Conservation (phyloP, 176 grass and related monocot genomes). For the Oryza rufipogon region DNA sequence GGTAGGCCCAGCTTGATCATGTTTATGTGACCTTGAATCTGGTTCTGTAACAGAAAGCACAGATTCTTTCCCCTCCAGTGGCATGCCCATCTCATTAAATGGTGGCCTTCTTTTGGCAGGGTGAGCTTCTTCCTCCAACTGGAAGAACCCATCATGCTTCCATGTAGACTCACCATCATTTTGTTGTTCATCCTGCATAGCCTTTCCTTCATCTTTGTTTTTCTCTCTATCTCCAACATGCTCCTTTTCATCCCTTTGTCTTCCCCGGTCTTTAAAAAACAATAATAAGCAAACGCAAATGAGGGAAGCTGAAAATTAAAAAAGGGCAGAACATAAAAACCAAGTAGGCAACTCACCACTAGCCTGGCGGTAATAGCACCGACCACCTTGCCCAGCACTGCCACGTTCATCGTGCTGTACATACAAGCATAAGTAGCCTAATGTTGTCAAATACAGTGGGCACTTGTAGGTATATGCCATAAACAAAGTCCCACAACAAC, state of each 20-base stretch:
- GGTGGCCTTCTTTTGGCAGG: conserved; percentile 53
- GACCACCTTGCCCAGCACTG: conserved; percentile 75
- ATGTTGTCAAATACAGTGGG: conserved; percentile 71
- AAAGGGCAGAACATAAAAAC: conserved; percentile 10
- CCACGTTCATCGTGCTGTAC: conserved; percentile 84
- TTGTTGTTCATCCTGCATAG: conserved; percentile 39
- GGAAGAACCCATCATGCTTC: conserved; percentile 72
- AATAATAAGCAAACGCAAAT: conserved; percentile 22
- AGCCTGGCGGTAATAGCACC: conserved; percentile 51
- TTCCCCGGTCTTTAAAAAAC: conserved; percentile 60
- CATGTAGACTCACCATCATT: conserved; percentile 50
- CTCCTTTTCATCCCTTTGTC: conserved; percentile 59
- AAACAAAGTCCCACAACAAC: conserved; percentile 58
- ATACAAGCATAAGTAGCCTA: conserved; percentile 87
- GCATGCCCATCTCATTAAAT: conserved; percentile 60
- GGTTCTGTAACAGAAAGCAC: conserved; percentile 17
- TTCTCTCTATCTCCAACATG: conserved; percentile 45
- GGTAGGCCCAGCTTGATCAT: conserved; percentile 42
- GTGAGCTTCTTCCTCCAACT: conserved; percentile 54
- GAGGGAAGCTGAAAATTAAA: conserved; percentile 32
- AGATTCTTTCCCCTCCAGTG: conserved; percentile 51
- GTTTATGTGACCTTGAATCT: conserved; percentile 37
- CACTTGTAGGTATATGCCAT: conserved; percentile 55
- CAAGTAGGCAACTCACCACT: conserved; percentile 44
- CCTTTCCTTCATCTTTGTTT: conserved; percentile 36